A percentile compares a stretch with the other conserved stretches of the same genome.
phyloP scores from a whole-genome alignment of 352 stramenopile genomes.

The Globisporangium nodosum region DNA sequence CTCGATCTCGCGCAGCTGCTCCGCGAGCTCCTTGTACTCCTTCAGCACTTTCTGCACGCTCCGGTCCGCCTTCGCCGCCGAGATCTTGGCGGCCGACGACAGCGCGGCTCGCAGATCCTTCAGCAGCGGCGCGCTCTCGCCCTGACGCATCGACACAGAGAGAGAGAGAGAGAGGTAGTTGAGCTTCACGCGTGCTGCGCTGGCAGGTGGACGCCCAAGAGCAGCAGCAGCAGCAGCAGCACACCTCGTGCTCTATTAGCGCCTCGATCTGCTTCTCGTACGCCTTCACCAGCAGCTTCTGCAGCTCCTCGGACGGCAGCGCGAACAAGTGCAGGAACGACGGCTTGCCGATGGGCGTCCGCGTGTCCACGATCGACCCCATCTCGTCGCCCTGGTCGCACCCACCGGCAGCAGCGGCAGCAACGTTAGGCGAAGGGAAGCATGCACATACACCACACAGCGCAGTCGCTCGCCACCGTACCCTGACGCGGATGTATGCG shows the following conservation, averaged over 20 bases:
- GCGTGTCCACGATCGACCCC: conserved; percentile 79
- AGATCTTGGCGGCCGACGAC: conserved; percentile 48
- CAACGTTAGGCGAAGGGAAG: neutral
- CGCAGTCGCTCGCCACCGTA: conserved; percentile 11
- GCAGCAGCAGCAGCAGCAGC: neutral
- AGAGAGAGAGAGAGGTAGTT: neutral
- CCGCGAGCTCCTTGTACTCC: conserved; percentile 60
- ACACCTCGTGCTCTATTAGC: conserved; percentile 43
- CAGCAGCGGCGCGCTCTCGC: conserved; percentile 42
- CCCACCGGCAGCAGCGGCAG: neutral
- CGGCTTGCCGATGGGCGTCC: conserved; percentile 57
- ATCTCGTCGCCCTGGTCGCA: conserved; percentile 62
- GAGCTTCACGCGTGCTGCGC: neutral
- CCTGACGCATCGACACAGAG: conserved; percentile 11
- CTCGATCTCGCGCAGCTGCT: conserved; percentile 61
- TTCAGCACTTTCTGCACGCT: conserved; percentile 68
- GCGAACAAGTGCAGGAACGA: conserved; percentile 84
- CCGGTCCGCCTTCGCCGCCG: conserved; percentile 58
- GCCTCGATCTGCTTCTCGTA: conserved; percentile 85
- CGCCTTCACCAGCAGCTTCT: conserved; percentile 67
- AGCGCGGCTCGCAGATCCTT: conserved; percentile 62
- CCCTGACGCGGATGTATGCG: conserved; percentile 77
- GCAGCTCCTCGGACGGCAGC: conserved; percentile 61
- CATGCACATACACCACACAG: too few species aligned
- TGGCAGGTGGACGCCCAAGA: too few species aligned